Percentiles rank a stretch among this genome's conserved stretches.
These are phyloP conservation scores for Ogataea hybrid DNA, from an alignment of 1,139 yeast species.

Conservation along the genomic window DNA sequence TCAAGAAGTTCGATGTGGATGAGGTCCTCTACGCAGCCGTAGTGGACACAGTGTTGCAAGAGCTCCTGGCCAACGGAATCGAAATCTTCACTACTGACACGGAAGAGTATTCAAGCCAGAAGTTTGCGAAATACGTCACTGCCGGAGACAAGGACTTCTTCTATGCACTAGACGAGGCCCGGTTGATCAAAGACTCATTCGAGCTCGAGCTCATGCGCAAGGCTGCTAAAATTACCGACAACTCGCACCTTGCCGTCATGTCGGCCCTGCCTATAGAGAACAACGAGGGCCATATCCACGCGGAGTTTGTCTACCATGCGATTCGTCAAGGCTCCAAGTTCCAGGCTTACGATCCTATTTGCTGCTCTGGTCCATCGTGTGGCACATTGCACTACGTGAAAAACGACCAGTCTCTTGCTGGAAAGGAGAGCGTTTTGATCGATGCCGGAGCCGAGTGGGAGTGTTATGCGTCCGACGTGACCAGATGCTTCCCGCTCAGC, in stretches of 20 bases:
- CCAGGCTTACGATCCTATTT: conserved; percentile 91
- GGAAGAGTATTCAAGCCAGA: conserved; percentile 37
- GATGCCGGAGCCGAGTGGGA: conserved; percentile 99
- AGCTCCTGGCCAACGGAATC: conserved; percentile 29
- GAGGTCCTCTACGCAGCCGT: conserved; percentile 63
- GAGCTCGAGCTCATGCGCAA: conserved; percentile 74
- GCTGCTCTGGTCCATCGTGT: conserved; percentile 91
- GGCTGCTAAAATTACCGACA: conserved; percentile 83
- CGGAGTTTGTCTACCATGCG: conserved; percentile 92
- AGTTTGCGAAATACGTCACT: conserved; percentile 36
- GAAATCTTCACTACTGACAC: conserved; percentile 44
- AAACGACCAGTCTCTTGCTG: conserved; percentile 66
- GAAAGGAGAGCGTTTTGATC: conserved; percentile 66
- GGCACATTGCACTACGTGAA: conserved; percentile 88
- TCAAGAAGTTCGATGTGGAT: conserved; percentile 70
- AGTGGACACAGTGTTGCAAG: conserved; percentile 30
- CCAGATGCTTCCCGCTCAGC: conserved; percentile 88
- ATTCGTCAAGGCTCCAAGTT: conserved; percentile 89
- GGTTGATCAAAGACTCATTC: conserved; percentile 78
- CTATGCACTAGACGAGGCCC: conserved; percentile 80
- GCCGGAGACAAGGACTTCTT: conserved; percentile 50
- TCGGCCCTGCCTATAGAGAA: conserved; percentile 84
- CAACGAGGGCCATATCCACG: conserved; percentile 90
- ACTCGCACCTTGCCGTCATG: conserved; percentile 90
- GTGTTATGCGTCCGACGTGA: conserved; percentile 89